Evolutionary conservation across 2,329 filamentous ascomycete genomes (phyloP).

Genomic region (Colletotrichum incanum): DNA sequence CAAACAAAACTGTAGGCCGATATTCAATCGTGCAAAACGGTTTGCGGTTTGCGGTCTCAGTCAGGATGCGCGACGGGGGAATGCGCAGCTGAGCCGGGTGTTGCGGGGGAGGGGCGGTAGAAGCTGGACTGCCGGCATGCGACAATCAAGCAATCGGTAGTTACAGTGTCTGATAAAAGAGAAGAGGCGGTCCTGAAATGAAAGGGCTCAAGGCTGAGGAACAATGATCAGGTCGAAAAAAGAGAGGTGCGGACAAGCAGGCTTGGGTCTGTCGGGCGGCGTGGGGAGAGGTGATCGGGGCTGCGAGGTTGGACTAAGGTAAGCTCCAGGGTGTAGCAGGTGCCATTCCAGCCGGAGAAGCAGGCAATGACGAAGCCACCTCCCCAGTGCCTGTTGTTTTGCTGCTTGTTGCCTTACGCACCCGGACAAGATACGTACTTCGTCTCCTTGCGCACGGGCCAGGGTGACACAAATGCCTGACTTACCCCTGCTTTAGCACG

Average conservation of each 20-base stretch:
- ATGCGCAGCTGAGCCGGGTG: slow-evolving; percentile 42
- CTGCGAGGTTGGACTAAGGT: slow-evolving; percentile 40
- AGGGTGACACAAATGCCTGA: slow-evolving; percentile 29
- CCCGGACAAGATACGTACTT: slow-evolving; percentile 22
- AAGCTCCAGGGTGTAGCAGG: slow-evolving; percentile 40
- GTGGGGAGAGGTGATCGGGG: slow-evolving; percentile 37
- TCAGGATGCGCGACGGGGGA: slow-evolving; percentile 30
- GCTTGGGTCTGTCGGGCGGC: slow-evolving; percentile 25
- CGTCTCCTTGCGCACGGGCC: slow-evolving; percentile 22
- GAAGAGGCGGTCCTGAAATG: not conserved
- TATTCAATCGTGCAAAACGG: slow-evolving; percentile 28
- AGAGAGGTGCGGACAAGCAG: slow-evolving; percentile 21
- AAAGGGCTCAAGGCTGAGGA: not conserved
- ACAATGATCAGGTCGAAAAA: slow-evolving; percentile 20
- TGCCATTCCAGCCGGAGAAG: slow-evolving; percentile 34
- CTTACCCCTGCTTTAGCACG: slow-evolving; percentile 42
- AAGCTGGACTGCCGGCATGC: slow-evolving; percentile 22
- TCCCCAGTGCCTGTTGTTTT: slow-evolving; percentile 22
- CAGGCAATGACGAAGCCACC: slow-evolving; percentile 43
- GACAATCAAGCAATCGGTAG: slow-evolving; percentile 6
- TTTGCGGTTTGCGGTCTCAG: slow-evolving; percentile 38
- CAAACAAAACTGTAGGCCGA: slow-evolving; percentile 35
- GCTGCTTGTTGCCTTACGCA: slow-evolving; percentile 22
- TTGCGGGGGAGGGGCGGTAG: slow-evolving; percentile 39
- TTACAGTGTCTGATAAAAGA: not conserved